Base-by-base conservation (phyloP, 2,329 filamentous ascomycete species). In the Phyllosticta paracitricarpa region DNA sequence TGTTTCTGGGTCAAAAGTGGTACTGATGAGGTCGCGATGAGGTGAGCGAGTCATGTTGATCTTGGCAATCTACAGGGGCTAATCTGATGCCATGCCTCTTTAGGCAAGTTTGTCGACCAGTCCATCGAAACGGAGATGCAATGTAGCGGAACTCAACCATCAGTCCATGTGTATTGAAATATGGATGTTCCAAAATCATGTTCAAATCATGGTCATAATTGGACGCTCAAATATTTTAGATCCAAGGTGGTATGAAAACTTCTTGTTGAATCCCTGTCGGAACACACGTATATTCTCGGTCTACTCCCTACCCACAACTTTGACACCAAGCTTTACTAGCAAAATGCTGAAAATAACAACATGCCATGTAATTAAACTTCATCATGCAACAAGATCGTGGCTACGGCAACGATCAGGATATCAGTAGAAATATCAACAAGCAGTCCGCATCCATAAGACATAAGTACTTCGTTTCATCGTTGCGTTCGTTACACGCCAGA, bases 371-470 rank as follows among this genome's bases (percentile, higher is more conserved):
- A 10, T 24, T 14, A 51, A 3, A 7, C 4, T 48, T 5, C 4
- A 48, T 7, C 5, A 19, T 48, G 17, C 22, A 22, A 51, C 22
- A 48, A 19, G 24, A 52, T 8, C 48, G 40, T 19, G n/a, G n/a
- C 40, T 48, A 48, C 7, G 2, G 14, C 26, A 4, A 19, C 9
- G 8, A 33, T n/a, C 54, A 55, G 30, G 30, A 9, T 19, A 30
- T 33, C 19, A 55, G 25, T 19, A 33, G 54, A 55, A 40, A 51
- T 48, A 61, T 61, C 56, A 61, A 33, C n/a, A 54, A 52, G 55
- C 52, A 56, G 3, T 3, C 53, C 54, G 28, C 28, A 7, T 8
- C 28, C 28, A 6, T 30, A 7, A 30, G n/a, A 56, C 10, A 35
- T 22, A 61, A 26, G 4, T 17, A 19, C n/a, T 9, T 14, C 30